Percentiles rank a stretch among this genome's conserved stretches.
Evolutionary conservation across 2,329 filamentous ascomycete genomes (phyloP).

Genomic region (Uncinocarpus reesii): DNA sequence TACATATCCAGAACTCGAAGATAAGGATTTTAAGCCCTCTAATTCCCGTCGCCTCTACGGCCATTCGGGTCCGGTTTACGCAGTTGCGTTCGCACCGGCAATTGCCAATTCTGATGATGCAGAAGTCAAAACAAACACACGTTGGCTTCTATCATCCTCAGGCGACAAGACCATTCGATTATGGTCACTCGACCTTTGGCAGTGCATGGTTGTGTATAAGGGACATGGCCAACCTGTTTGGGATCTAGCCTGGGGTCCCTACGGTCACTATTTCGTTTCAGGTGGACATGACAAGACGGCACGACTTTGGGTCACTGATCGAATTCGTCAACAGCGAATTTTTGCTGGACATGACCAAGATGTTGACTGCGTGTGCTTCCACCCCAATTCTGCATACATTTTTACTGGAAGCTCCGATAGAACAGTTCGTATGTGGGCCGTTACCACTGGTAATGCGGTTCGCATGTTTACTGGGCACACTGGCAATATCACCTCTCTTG

Average conservation of each 20-base stretch:
- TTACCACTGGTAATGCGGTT: slow-evolving; percentile 76
- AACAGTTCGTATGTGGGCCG: slow-evolving; percentile 93
- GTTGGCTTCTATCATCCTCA: slow-evolving; percentile 76
- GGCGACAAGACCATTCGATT: slow-evolving; percentile 80
- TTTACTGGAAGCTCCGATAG: slow-evolving; percentile 91
- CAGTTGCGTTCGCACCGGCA: slow-evolving; percentile 76
- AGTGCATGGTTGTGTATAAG: slow-evolving; percentile 88
- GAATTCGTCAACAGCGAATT: slow-evolving; percentile 77
- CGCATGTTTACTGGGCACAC: slow-evolving; percentile 87
- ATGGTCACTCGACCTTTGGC: slow-evolving; percentile 86
- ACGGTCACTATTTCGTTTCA: slow-evolving; percentile 88
- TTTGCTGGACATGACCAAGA: slow-evolving; percentile 88
- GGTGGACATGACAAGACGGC: slow-evolving; percentile 83
- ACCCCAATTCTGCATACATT: slow-evolving; percentile 85
- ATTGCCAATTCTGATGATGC: slow-evolving; percentile 41
- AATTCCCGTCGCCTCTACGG: slow-evolving; percentile 72
- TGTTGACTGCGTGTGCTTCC: slow-evolving; percentile 86
- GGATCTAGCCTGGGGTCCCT: slow-evolving; percentile 80
- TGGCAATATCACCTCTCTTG: slow-evolving; percentile 72
- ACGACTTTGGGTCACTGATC: slow-evolving; percentile 83
- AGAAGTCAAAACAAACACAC: slow-evolving; percentile 50
- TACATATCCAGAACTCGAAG: slow-evolving; percentile 48
- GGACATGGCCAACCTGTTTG: slow-evolving; percentile 84
- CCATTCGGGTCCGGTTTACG: slow-evolving; percentile 80
- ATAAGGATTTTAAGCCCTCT: slow-evolving; percentile 47